A percentile compares a stretch with the other conserved stretches of the same genome.
Conservation (phyloP, 129 eudicot genomes). For the Calendula officinalis region DNA sequence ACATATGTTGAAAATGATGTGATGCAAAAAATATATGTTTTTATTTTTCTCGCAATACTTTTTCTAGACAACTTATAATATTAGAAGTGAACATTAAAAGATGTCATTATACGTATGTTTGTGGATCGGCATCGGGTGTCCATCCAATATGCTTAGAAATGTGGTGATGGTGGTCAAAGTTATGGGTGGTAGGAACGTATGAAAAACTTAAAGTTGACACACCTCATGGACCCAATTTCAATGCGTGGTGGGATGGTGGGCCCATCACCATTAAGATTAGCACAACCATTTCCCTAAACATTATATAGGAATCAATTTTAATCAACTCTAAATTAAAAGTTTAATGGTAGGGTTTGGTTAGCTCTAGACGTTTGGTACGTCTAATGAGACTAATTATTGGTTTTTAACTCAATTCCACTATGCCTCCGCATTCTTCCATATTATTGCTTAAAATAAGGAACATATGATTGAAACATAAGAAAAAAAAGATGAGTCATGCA, state of each 20-base stretch:
- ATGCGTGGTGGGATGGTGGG: constrained; percentile 27
- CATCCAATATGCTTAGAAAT: constrained; percentile 2
- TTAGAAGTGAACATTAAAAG: too few relatives aligned
- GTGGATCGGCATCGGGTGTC: constrained; percentile 9
- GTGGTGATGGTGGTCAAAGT: constrained; percentile 16
- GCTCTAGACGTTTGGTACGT: constrained; percentile 15
- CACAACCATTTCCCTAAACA: constrained; percentile 30
- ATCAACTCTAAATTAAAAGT: constrained; percentile 11
- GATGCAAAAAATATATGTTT: too few relatives aligned
- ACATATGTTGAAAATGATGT: too few relatives aligned
- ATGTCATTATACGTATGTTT: neutral
- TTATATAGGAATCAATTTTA: neutral
- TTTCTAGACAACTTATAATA: too few relatives aligned
- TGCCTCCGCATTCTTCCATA: neutral
- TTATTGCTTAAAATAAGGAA: neutral
- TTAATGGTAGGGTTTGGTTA: constrained; percentile 25
- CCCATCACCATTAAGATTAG: constrained; percentile 26
- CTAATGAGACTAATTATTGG: constrained; percentile 7
- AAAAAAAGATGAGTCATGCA: neutral
- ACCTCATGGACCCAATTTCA: constrained; percentile 20
- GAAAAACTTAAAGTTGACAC: constrained; percentile 33
- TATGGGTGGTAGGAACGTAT: constrained; percentile 30
- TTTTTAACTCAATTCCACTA: constrained; percentile 9
- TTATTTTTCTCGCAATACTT: too few relatives aligned
- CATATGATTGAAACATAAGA: neutral